Percentiles rank a stretch among this genome's conserved stretches.
These are phyloP conservation scores for Annona squamosa DNA, from an alignment of 164 flowering plant species.

Conservation along the genomic window DNA sequence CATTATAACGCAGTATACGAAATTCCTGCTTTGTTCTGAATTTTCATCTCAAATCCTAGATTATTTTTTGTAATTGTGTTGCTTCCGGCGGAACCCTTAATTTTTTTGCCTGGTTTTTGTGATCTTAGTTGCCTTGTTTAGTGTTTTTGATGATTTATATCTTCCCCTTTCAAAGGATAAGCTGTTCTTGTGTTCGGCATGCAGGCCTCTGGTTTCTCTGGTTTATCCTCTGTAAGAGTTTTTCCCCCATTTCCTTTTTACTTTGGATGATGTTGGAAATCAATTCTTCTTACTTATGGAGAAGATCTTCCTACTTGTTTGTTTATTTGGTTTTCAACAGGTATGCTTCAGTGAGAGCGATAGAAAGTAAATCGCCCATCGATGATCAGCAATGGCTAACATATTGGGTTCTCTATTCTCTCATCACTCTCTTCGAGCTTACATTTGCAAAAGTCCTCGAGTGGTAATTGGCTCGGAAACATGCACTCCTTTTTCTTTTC, in stretches of 20 bases:
- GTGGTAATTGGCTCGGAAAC: slow-evolving; percentile 34
- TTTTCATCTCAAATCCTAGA: neutral
- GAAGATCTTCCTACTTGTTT: neutral
- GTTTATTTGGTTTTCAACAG: slow-evolving; percentile 26
- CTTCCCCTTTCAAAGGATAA: neutral
- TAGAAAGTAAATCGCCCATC: slow-evolving; percentile 58
- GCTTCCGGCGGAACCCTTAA: neutral
- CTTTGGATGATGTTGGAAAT: neutral
- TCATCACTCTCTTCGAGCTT: slow-evolving; percentile 80
- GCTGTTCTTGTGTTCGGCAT: slow-evolving; percentile 13
- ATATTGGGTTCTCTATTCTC: slow-evolving; percentile 75
- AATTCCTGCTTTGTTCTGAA: neutral
- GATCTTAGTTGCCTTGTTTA: neutral
- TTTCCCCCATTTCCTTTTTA: neutral
- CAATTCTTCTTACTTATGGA: neutral
- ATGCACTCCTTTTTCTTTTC: neutral
- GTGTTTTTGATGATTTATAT: neutral
- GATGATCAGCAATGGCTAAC: slow-evolving; percentile 95
- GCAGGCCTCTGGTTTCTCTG: slow-evolving; percentile 82
- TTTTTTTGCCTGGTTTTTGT: neutral
- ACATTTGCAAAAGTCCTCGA: slow-evolving; percentile 63
- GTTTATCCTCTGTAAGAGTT: slow-evolving; percentile 80
- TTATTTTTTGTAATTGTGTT: neutral
- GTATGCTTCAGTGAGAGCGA: slow-evolving; percentile 81
- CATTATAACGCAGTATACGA: too few relatives aligned